These are phyloP conservation scores for Cardamine chenopodiifolia DNA, from an alignment of 345 rosid genomes.

Conservation along the genomic window DNA sequence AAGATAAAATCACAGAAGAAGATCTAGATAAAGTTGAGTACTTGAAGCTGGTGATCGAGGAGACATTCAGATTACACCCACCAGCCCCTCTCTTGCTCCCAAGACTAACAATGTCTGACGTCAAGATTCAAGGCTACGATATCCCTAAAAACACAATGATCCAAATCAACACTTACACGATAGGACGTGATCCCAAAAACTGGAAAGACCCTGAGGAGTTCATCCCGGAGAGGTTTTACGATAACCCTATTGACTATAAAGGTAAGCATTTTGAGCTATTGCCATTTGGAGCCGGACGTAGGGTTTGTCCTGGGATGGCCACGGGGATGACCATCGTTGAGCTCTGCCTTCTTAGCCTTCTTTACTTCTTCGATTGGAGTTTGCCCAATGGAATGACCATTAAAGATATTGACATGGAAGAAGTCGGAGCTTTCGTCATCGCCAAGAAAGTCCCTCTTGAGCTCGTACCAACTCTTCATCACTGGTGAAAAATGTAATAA, in stretches of 20 bases:
- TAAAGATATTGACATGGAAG: constrained; percentile 37
- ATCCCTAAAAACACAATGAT: constrained; percentile 40
- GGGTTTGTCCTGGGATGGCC: constrained; percentile 41
- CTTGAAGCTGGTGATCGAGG: constrained; percentile 34
- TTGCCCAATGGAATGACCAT: constrained; percentile 22
- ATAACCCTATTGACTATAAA: constrained; percentile 46
- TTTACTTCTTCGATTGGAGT: constrained; percentile 43
- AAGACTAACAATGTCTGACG: constrained; percentile 40
- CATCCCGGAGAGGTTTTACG: constrained; percentile 53
- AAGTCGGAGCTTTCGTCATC: constrained; percentile 29
- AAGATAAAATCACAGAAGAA: constrained; percentile 40
- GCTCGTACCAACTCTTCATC: constrained; percentile 29
- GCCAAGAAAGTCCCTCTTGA: constrained; percentile 36
- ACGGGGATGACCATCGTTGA: constrained; percentile 36
- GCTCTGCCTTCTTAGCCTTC: constrained; percentile 39
- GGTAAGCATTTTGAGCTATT: constrained; percentile 55
- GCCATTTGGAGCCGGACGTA: constrained; percentile 56
- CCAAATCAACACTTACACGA: constrained; percentile 52
- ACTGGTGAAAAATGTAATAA: constrained; percentile 13
- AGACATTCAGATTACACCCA: constrained; percentile 40
- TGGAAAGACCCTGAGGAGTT: constrained; percentile 54
- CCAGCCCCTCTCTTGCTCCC: constrained; percentile 41
- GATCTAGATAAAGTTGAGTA: constrained; percentile 40
- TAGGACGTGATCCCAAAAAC: constrained; percentile 53
- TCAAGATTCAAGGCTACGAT: constrained; percentile 36